Evolutionary conservation across 805 yeast species (phyloP).

Genomic region (Debaryomyces hansenii): DNA sequence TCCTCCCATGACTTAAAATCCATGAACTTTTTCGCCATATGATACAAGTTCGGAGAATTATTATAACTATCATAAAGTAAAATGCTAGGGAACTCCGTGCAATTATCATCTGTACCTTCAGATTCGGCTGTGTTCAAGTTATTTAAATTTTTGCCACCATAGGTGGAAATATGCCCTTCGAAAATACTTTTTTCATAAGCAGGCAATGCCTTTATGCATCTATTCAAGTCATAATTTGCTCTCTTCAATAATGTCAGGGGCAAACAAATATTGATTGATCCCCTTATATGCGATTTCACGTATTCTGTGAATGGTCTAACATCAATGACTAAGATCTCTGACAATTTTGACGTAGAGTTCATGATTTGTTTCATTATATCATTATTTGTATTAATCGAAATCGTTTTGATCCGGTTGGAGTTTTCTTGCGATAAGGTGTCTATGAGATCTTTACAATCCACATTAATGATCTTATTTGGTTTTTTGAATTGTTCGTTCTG

Average conservation of each 20-base stretch:
- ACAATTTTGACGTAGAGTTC: conserved; percentile 1
- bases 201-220: conserved; percentile 63
- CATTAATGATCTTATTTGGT: conserved; percentile 17
- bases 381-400: conserved; percentile 14
- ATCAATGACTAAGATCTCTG: conserved; percentile 55
- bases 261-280: conserved; percentile 74
- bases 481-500: conserved; percentile 22
- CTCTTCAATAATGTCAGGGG: conserved; percentile 89
- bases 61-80: conserved; percentile 48
- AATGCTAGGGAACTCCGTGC: conserved; percentile 23
- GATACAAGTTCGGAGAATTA: conserved; percentile 40
- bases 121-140: background rate
- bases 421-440: conserved; percentile 17
- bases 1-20: conserved; percentile 14
- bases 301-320: conserved; percentile 80
- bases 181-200: conserved; percentile 48
- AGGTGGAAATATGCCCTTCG: conserved; percentile 26
- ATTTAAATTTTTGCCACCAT: background rate
- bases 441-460: conserved; percentile 13
- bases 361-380: conserved; percentile 9
- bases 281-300: conserved; percentile 53
- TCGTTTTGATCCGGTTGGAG: conserved; percentile 12
- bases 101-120: background rate
- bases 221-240: conserved; percentile 62
- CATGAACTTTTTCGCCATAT: conserved; percentile 49